Evolutionary conservation across 495 filamentous ascomycete genomes (phyloP), one percentile per base, ranked within the genome.

Genomic region (Xylaria curta): DNA sequence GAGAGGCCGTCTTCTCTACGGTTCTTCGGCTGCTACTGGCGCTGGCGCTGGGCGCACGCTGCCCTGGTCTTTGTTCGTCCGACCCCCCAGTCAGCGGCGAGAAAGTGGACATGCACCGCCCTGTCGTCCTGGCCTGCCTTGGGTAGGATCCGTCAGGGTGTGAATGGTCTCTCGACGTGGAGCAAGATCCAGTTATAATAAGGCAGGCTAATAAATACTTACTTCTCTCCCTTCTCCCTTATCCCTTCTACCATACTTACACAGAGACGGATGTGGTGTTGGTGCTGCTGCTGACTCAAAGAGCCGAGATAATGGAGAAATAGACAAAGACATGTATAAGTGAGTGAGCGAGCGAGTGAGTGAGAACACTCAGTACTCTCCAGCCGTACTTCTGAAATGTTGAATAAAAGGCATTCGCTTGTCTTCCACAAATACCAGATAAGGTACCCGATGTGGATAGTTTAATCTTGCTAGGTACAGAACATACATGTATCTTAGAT

Each of bases 21-120:
- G 60, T 71, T 56, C 61, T 65, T 65, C 60, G 69, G 58, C 68
- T 62, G 40, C 36, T 38, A 8, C 36, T 38, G 36, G 36, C 36
- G 36, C 36, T 38, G 36, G 33, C 33, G 33, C 6, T 54, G 68
- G 68, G 59, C 65, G 65, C 65, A 67, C 21, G 13, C 12, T 26
- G 65, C 65, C 65, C 68, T 70, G 33, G 68, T 51, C 68, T 70
- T 70, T 66, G 61, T 63, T 59, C 51, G 33, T 47, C 40, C 62
- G 46, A 60, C 60, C 56, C 58, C 68, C 68, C 68, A 62, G 49
- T 65, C 62, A 71, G 61, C 51, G 51, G 69, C 69, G 62, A 60
- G n/a, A 38, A 49, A 31, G 36, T 51, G 44, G 42, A 60, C 66
- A 69, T 46, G 66, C 66, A 60, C 53, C 54, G 54, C 42, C 40